Evolutionary conservation across 148 eudicot genomes (phyloP).

Genomic region (Amaranthus hypochondriacus): DNA sequence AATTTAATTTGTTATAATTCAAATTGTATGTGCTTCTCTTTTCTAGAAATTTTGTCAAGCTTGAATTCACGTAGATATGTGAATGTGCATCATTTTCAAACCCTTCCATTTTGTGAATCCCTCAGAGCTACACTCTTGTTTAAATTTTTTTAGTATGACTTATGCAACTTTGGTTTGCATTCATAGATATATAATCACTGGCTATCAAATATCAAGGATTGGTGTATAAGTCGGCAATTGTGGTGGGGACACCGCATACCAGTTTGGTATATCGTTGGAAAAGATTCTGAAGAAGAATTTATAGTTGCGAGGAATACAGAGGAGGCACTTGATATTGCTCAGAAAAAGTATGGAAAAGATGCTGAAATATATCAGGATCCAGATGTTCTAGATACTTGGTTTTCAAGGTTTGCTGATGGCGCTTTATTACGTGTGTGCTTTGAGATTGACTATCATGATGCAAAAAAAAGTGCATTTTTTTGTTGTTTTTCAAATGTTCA

Average conservation of each 20-base stretch:
- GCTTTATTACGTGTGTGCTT: not conserved
- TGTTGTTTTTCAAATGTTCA: not conserved
- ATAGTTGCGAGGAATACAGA: conserved; percentile 77
- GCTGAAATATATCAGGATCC: conserved; percentile 94
- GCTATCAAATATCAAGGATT: conserved; percentile 94
- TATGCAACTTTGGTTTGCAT: conserved; percentile 19
- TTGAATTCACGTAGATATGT: too few relatives aligned
- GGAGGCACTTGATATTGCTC: conserved; percentile 82
- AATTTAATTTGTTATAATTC: too few relatives aligned
- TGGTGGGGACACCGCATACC: conserved; percentile 99
- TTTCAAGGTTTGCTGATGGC: conserved; percentile 65
- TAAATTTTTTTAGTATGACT: not conserved
- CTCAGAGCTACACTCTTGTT: not conserved
- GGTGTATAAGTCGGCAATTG: conserved; percentile 97
- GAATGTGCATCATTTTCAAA: too few relatives aligned
- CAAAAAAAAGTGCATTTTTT: not conserved
- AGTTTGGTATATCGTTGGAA: conserved; percentile 92
- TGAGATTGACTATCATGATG: not conserved
- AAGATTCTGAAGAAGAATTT: conserved; percentile 85
- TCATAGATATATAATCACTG: conserved; percentile 88
- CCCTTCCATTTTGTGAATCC: too few relatives aligned
- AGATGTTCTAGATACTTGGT: conserved; percentile 99
- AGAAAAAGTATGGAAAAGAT: conserved; percentile 66
- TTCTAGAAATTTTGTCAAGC: too few relatives aligned
- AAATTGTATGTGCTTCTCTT: too few relatives aligned